These are phyloP conservation scores for barrel medic (Medicago truncatula) DNA, from an alignment of 306 rosid species.

Conservation along the genomic window DNA sequence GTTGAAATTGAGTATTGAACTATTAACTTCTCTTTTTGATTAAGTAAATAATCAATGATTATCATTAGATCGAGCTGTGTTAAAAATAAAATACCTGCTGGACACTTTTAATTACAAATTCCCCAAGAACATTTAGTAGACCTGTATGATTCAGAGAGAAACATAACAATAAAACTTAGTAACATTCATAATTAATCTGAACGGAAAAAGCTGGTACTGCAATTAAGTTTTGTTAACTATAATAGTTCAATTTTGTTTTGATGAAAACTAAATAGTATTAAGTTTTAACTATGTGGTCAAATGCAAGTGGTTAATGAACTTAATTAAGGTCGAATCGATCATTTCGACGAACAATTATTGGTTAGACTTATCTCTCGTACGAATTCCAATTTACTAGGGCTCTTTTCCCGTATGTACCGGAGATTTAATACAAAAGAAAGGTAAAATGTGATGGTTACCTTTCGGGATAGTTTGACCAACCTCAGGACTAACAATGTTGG, in stretches of 20 bases:
- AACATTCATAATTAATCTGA: not conserved
- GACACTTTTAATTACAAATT: constrained; percentile 51
- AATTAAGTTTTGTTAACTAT: no score
- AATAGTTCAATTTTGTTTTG: no score
- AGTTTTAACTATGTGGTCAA: no score
- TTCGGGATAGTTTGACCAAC: constrained; percentile 32
- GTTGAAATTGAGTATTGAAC: not conserved
- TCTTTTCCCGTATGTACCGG: no score
- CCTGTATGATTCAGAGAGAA: constrained; percentile 51
- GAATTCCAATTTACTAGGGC: no score
- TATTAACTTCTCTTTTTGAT: not conserved
- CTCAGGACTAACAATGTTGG: constrained; percentile 62
- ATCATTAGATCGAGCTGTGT: not conserved
- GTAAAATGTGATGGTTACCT: constrained; percentile 47
- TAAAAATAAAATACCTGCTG: constrained; percentile 63
- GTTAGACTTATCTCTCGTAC: no score
- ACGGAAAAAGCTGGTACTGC: not conserved
- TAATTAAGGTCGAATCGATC: no score
- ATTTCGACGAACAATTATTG: no score
- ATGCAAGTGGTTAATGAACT: no score
- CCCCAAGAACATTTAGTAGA: constrained; percentile 47
- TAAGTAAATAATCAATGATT: not conserved
- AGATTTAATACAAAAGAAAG: not conserved
- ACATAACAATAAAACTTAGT: not conserved
- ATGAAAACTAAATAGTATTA: no score